These are phyloP conservation scores for Claviceps digitariae DNA, from an alignment of 2,329 filamentous ascomycete species.

Conservation along the genomic window DNA sequence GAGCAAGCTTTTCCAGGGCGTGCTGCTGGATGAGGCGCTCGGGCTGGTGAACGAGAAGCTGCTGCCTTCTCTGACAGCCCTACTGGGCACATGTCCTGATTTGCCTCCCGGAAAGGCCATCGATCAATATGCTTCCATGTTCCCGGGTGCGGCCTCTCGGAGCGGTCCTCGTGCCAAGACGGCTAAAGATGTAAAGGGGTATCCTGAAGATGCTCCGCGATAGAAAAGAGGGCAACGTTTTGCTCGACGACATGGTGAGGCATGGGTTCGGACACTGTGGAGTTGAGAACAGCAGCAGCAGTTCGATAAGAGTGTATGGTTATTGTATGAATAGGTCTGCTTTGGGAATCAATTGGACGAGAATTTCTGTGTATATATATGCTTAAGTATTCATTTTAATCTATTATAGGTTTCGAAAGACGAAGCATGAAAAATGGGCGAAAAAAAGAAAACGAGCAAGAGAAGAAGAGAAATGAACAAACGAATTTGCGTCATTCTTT, in stretches of 20 bases:
- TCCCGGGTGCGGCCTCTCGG: neutral
- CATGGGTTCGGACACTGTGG: too few relatives aligned
- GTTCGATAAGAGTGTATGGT: too few relatives aligned
- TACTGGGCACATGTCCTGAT: slow-evolving; percentile 1
- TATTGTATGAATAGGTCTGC: neutral
- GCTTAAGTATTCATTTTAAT: too few relatives aligned
- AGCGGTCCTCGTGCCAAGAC: slow-evolving; percentile 1
- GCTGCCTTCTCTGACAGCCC: neutral
- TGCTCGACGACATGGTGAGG: too few relatives aligned
- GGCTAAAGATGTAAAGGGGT: slow-evolving; percentile 3
- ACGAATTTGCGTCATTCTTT: too few relatives aligned
- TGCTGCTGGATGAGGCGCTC: neutral
- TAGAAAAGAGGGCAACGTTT: neutral
- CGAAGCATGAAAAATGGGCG: too few relatives aligned
- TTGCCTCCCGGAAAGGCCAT: slow-evolving; percentile 5
- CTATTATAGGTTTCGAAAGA: too few relatives aligned
- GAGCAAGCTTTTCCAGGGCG: slow-evolving; percentile 3
- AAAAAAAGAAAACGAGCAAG: too few relatives aligned
- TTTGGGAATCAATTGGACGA: too few relatives aligned
- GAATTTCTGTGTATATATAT: neutral
- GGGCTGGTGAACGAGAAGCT: neutral
- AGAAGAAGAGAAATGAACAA: too few relatives aligned
- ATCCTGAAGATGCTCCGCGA: slow-evolving; percentile 2
- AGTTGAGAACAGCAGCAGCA: too few relatives aligned
- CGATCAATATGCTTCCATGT: slow-evolving; percentile 3